phyloP scores from a whole-genome alignment of 169 alveolate genomes.

The Plasmodium gonderi region DNA sequence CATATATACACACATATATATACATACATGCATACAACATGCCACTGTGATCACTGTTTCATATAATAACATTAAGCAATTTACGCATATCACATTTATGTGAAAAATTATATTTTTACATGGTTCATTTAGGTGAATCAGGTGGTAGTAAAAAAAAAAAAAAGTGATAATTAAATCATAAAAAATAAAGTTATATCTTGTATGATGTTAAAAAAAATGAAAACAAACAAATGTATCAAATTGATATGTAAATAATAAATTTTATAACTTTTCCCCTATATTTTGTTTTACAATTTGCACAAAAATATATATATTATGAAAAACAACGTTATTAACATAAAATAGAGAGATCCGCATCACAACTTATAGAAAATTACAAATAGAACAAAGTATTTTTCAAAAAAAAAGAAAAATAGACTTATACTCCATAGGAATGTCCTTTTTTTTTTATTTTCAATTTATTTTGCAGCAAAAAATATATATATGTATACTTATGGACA shows the following conservation, averaged over 20 bases:
- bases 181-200: background rate
- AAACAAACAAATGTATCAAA: slow-evolving; percentile 22
- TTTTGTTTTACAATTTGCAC: slow-evolving; percentile 10
- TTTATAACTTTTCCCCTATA: slow-evolving; percentile 6
- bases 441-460: slow-evolving; percentile 22
- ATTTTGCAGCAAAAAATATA: background rate
- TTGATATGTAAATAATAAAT: slow-evolving; percentile 7
- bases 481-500: background rate
- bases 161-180: slow-evolving; percentile 13
- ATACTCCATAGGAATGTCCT: background rate
- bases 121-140: slow-evolving; percentile 31
- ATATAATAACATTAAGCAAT: background rate
- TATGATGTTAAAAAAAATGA: slow-evolving; percentile 25
- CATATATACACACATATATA: background rate
- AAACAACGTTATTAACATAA: background rate
- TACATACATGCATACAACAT: background rate
- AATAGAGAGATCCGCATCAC: background rate
- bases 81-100: slow-evolving; percentile 18
- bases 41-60: background rate
- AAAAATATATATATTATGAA: slow-evolving; percentile 19
- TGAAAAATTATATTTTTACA: slow-evolving; percentile 3
- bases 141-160: background rate
- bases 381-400: slow-evolving; percentile 5
- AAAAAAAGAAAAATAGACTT: background rate
- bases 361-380: slow-evolving; percentile 9